Base-by-base conservation (phyloP, 2,329 filamentous ascomycete species). In the Sporothrix inflata region DNA sequence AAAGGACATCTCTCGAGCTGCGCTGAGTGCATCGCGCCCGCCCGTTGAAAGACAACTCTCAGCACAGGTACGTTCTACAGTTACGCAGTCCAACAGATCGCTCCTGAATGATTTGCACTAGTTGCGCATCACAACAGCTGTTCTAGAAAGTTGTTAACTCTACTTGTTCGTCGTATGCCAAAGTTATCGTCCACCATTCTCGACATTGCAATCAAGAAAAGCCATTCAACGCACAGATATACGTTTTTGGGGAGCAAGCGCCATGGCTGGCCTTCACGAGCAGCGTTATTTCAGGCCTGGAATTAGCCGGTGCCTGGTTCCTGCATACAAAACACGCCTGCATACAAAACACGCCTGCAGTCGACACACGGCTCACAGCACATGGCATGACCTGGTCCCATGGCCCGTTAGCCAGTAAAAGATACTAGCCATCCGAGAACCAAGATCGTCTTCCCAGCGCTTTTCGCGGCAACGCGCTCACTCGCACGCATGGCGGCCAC, bases 281-380 rank as follows among this genome's bases (percentile, higher is more conserved):
- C 34, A 21, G 19, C 24, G 19, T 14, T 24, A 21, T 53, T 16
- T 14, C n/a, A 21, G n/a, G 51, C 14, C 38, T 69, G 66, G 61
- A 53, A 40, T 53, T 40, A 40, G 47, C 47, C 65, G 47, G 65
- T 68, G 47, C 65, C 65, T 68, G 65, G 65, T 51, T 53, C 65
- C 65, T 53, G 65, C 65, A 68, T 53, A 40, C 30, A 24, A 51
- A 40, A 11, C 60, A 65, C 21, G 42, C n/a, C 14, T 24, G 16
- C n/a, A 30, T 53, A 40, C 30, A 24, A 51, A 40, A 11, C 60
- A 65, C 21, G 42, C n/a, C 14, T 24, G 16, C n/a, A 30, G 24
- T 27, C 42, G 38, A 5, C n/a, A 5, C n/a, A 49, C 63, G 42
- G 42, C 63, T n/a, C 24, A 49, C 12, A 34, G 60, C 60, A 27